Conservation (phyloP, 768 basidiomycete genomes). For the Megacollybia marginata region DNA sequence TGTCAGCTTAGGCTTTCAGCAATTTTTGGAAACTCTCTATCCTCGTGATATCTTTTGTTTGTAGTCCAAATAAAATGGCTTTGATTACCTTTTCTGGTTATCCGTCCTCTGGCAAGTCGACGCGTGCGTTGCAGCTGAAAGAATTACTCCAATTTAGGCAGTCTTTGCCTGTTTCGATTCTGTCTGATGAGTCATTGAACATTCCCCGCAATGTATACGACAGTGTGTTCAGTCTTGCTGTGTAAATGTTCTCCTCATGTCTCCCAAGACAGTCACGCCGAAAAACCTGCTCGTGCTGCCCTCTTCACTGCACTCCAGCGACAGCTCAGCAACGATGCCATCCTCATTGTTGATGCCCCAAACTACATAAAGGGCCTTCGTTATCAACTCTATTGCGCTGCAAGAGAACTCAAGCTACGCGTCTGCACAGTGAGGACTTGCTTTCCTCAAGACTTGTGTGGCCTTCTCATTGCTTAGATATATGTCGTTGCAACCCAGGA, state of each 20-base stretch:
- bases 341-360: constrained; percentile 84
- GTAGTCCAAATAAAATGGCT: constrained; percentile 56
- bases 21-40: not conserved
- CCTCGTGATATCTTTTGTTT: not conserved
- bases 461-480: constrained; percentile 45
- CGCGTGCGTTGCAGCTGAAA: constrained; percentile 59
- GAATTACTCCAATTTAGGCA: constrained; percentile 45
- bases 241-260: constrained; percentile 1
- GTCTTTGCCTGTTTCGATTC: constrained; percentile 35
- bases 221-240: constrained; percentile 35
- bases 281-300: constrained; percentile 83
- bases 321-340: constrained; percentile 58
- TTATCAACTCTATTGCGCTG: constrained; percentile 97
- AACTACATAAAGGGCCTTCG: constrained; percentile 99
- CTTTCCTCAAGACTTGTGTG: constrained; percentile 1
- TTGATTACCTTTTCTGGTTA: constrained; percentile 84
- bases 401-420: constrained; percentile 77
- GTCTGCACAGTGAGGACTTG: constrained; percentile 71
- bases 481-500: constrained; percentile 72
- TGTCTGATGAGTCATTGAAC: constrained; percentile 72
- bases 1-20: not conserved
- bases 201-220: constrained; percentile 64
- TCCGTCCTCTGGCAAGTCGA: constrained; percentile 83
- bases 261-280: constrained; percentile 59
- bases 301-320: constrained; percentile 82